These are phyloP conservation scores for Kickxella alabastrina DNA, from an alignment of 192 early-diverging fungal genomes.

Conservation along the genomic window DNA sequence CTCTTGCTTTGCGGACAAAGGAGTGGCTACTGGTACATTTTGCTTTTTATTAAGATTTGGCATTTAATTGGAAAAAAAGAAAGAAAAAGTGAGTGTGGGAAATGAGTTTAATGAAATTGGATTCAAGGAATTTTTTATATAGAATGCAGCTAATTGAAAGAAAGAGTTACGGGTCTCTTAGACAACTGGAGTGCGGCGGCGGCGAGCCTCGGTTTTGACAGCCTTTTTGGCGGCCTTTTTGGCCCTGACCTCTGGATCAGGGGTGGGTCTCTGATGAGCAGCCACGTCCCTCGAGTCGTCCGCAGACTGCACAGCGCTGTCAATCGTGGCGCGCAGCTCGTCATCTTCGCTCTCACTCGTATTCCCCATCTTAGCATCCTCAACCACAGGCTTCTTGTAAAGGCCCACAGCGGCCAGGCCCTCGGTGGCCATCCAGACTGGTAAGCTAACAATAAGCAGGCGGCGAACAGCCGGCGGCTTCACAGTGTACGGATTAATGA, in stretches of 20 bases:
- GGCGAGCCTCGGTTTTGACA: conserved; percentile 41
- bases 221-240: conserved; percentile 48
- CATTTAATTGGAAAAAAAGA: no score
- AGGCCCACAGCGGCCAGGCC: conserved; percentile 16
- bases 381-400: conserved; percentile 4
- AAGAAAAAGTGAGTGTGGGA: no score
- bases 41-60: no score
- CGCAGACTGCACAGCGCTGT: conserved; percentile 9
- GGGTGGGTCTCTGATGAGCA: neutral
- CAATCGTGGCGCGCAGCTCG: conserved; percentile 7
- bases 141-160: no score
- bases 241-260: conserved; percentile 21
- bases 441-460: conserved; percentile 30
- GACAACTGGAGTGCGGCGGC: conserved; percentile 35
- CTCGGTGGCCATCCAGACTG: conserved; percentile 5
- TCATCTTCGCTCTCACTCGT: no score
- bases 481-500: conserved; percentile 48
- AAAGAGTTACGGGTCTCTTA: no score
- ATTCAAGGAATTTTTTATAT: no score
- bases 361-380: neutral
- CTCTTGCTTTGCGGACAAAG: no score
- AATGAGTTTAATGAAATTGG: no score
- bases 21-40: no score
- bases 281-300: neutral
- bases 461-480: conserved; percentile 29